Evolutionary conservation across 805 yeast species (phyloP), one percentile per base, ranked within the genome.

Genomic region (Myxozyma kluyveri): DNA sequence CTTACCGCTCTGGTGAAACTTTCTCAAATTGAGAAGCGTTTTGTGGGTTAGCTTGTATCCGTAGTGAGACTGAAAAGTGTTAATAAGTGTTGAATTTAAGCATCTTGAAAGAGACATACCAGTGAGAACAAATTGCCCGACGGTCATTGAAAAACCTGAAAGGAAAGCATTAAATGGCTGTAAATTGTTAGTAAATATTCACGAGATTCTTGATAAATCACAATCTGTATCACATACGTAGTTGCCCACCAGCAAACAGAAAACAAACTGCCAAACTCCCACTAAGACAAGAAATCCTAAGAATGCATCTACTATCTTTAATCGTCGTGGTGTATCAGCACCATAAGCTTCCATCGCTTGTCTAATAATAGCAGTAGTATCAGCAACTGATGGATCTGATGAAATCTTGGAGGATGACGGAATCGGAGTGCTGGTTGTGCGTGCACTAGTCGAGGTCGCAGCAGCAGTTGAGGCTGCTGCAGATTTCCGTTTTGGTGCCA

Each of bases 131-230:
- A 93, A 93, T 69, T 93, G 98, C 12, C 96, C 98, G 45, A 93
- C 97, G 41, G 97, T 87, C 21, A 88, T 75, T 49, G 85, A 79
- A 67, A 93, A 93, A 1, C 98, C 98, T 19, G 96, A 91, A 54
- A 93, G 76, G 67, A 93, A 93, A 22, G 96, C 98, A 71, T 93
- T 93, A 78, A 93, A 93, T 17, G 99, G 99, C 78, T 70, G 45
- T 4, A 45, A 26, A 14, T 12, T 26, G 26, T 19, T 22, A 6
- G 38, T 18, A 33, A 29, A 12, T 32, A 17, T 6, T 10, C 19
- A 18, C 18, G 24, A 12, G 26, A 41, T 5, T n/a, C 18, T 14
- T 29, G 12, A 29, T 29, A 29, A 9, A 9, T 9, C 33, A 29
- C 33, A 29, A 29, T 29, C 14, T 9, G n/a, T 33, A 23, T n/a